Conservation (phyloP, 169 alveolate species). For the Plasmodium chabaudi region DNA sequence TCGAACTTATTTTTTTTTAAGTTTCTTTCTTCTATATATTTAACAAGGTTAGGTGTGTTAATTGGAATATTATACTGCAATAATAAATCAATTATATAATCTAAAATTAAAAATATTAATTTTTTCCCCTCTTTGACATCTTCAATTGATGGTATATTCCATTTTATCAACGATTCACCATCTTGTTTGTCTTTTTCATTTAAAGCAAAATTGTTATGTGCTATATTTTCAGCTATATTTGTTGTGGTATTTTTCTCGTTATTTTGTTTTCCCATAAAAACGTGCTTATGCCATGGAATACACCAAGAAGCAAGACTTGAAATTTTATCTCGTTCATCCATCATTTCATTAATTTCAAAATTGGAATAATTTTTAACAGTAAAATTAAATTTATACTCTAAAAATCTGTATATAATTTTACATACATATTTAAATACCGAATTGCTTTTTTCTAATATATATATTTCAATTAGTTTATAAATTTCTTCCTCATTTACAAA, state of each 20-base stretch:
- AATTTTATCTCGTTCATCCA: constrained; percentile 19
- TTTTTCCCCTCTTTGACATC: constrained; percentile 56
- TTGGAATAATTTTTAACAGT: constrained; percentile 32
- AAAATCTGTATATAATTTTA: constrained; percentile 63
- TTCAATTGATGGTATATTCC: constrained; percentile 53
- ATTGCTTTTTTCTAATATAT: constrained; percentile 50
- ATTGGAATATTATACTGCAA: constrained; percentile 54
- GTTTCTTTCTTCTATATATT: constrained; percentile 60
- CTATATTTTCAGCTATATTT: background rate
- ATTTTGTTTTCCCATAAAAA: background rate
- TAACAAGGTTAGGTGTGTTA: constrained; percentile 33
- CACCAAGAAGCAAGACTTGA: constrained; percentile 38
- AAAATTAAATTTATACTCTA: constrained; percentile 35
- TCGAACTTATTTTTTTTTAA: constrained; percentile 13
- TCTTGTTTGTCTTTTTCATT: background rate
- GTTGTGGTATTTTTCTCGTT: background rate
- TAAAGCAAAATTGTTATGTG: no score
- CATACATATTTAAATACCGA: constrained; percentile 51
- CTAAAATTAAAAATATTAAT: constrained; percentile 33
- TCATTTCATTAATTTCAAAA: constrained; percentile 37
- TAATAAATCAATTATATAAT: constrained; percentile 38
- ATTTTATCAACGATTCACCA: constrained; percentile 22
- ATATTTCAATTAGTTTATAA: constrained; percentile 57
- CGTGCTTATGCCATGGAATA: constrained; percentile 41
- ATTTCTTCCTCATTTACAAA: constrained; percentile 56